phyloP scores from a whole-genome alignment of 2,329 filamentous ascomycete genomes.

The Hypoxylon sp. region DNA sequence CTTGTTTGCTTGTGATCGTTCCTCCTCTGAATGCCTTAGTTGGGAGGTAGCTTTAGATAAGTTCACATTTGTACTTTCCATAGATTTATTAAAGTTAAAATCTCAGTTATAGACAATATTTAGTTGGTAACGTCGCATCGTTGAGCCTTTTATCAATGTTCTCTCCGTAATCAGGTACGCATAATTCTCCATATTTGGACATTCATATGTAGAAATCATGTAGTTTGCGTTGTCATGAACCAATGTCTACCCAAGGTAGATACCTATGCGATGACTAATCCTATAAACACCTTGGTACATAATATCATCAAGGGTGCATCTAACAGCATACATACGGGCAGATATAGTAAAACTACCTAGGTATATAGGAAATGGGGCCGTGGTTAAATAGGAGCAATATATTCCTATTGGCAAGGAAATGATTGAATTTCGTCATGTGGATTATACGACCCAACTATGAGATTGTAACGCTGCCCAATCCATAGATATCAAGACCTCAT shows the following conservation, averaged over 20 bases:
- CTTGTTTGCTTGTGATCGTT: background rate
- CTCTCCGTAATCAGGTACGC: background rate
- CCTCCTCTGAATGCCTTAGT: background rate
- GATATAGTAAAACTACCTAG: background rate
- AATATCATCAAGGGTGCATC: no score
- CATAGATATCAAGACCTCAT: no score
- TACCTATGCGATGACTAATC: constrained; percentile 21
- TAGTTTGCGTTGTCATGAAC: background rate
- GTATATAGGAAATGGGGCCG: background rate
- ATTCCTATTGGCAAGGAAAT: background rate
- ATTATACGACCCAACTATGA: no score
- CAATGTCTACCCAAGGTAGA: background rate
- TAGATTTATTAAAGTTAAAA: background rate
- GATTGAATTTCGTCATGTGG: no score
- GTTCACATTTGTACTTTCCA: background rate
- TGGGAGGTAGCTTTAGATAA: background rate
- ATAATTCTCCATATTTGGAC: constrained; percentile 1
- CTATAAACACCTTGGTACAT: constrained; percentile 4
- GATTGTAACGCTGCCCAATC: no score
- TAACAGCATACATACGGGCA: background rate
- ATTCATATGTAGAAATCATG: background rate
- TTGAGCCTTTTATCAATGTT: background rate
- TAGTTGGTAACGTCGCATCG: background rate
- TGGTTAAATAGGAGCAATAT: background rate
- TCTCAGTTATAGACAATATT: background rate